Percentiles rank a stretch among this genome's conserved stretches.
phyloP scores from a whole-genome alignment of 306 rosid species.

The Prunus fruticosa region DNA sequence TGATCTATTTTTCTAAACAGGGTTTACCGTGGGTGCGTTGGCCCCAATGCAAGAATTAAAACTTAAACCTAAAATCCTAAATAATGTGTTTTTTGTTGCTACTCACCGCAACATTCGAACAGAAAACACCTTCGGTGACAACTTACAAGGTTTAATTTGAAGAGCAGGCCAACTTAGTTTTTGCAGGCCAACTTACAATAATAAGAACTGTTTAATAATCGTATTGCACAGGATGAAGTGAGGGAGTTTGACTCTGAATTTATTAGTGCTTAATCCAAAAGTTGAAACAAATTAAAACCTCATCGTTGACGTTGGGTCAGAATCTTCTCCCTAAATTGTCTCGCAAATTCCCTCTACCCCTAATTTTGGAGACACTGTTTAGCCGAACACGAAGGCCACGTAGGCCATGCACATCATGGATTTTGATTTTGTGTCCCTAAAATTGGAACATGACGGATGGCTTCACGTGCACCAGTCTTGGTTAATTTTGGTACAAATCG shows the following conservation, averaged over 20 bases:
- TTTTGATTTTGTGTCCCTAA: neutral
- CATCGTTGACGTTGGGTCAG: neutral
- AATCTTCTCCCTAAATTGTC: neutral
- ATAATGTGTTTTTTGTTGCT: no score
- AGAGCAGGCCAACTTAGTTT: neutral
- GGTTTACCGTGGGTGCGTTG: no score
- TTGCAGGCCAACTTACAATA: neutral
- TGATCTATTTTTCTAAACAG: no score
- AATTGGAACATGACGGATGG: neutral
- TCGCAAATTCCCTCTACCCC: neutral
- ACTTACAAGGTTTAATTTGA: neutral
- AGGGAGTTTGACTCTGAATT: neutral
- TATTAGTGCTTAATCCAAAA: neutral
- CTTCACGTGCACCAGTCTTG: slow-evolving; percentile 9
- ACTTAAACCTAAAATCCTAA: no score
- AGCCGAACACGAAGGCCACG: neutral
- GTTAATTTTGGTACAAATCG: neutral
- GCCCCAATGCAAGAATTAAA: no score
- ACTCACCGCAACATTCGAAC: no score
- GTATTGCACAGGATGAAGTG: neutral
- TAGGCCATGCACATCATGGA: neutral
- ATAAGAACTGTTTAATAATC: neutral
- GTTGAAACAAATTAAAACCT: neutral
- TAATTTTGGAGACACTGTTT: neutral
- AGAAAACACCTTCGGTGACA: no score